Percentiles rank a stretch among this genome's conserved stretches.
Evolutionary conservation across 1,139 yeast genomes (phyloP).

Genomic region (Insectozyma bohioensis): DNA sequence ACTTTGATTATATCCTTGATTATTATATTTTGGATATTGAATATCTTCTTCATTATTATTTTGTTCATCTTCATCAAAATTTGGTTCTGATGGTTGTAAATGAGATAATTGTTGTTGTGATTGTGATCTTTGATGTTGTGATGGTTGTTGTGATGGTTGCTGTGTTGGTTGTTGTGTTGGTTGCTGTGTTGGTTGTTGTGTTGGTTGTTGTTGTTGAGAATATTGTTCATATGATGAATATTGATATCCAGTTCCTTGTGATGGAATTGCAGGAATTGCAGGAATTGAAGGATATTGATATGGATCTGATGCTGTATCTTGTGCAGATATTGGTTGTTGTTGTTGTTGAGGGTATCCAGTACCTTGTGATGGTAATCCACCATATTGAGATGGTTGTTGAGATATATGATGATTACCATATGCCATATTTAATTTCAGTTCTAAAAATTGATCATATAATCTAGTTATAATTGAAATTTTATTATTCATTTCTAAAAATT

Average conservation of each 20-base stretch:
- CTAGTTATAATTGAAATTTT: conserved; percentile 78
- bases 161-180: conserved; percentile 3
- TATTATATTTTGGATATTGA: conserved; percentile 6
- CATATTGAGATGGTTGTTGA: conserved; percentile 5
- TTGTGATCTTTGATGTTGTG: conserved; percentile 2
- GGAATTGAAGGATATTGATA: conserved; percentile 2
- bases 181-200: conserved; percentile 4
- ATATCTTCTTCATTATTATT: no score
- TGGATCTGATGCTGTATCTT: background rate
- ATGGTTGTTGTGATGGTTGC: conserved; percentile 3
- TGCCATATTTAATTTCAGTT: conserved; percentile 56
- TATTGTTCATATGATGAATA: conserved; percentile 13
- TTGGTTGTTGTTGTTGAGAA: conserved; percentile 1
- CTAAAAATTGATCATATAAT: conserved; percentile 76
- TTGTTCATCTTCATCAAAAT: conserved; percentile 9
- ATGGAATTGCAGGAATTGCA: conserved; percentile 2
- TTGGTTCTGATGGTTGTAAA: conserved; percentile 13
- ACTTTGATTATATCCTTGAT: conserved; percentile 8
- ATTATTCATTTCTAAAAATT: conserved; percentile 73
- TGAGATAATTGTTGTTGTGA: conserved; percentile 4
- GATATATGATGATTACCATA: conserved; percentile 42
- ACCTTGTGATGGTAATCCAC: conserved; percentile 2
- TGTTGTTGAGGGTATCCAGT: conserved; percentile 1
- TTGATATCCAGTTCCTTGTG: conserved; percentile 5
- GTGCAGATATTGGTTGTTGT: background rate